Conservation (phyloP, 2,329 filamentous ascomycete genomes). For the Talaromyces rugulosus region DNA sequence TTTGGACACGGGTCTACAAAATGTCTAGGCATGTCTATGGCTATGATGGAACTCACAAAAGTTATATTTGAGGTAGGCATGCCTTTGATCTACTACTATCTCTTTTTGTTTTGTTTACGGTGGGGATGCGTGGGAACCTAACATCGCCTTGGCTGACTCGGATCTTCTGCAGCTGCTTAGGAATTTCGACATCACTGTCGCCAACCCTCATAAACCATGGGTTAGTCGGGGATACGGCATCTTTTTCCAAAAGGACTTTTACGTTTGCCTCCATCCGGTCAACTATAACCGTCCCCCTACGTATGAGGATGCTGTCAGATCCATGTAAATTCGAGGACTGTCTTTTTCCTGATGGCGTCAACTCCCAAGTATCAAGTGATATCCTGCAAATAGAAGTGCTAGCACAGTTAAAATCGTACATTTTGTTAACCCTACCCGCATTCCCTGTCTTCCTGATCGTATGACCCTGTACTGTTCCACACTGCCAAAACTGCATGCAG, state of each 20-base stretch:
- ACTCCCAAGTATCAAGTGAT: not conserved
- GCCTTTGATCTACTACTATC: not conserved
- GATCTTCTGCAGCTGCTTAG: not conserved
- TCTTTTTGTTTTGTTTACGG: not conserved
- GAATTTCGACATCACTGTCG: slow-evolving; percentile 2
- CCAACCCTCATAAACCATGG: slow-evolving; percentile 4
- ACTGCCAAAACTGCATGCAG: not conserved
- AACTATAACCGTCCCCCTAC: not conserved
- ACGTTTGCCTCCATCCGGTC: slow-evolving; percentile 1
- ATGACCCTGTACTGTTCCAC: not conserved
- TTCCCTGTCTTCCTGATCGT: not conserved
- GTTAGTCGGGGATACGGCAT: slow-evolving; percentile 1
- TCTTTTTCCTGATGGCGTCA: not conserved
- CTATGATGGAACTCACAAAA: slow-evolving; percentile 49
- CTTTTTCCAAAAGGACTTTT: slow-evolving; percentile 7
- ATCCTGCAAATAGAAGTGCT: not conserved
- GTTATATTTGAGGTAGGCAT: slow-evolving; percentile 42
- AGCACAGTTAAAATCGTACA: not conserved
- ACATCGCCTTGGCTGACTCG: not conserved
- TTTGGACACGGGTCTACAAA: slow-evolving; percentile 45
- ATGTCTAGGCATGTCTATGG: slow-evolving; percentile 48
- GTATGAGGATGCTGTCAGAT: not conserved
- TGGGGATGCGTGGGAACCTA: not conserved
- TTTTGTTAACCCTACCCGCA: not conserved
- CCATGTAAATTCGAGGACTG: not conserved